A percentile compares a stretch with the other conserved stretches of the same genome.
phyloP scores from a whole-genome alignment of 768 basidiomycete species.

The Rhodosporidiobolus sp. region DNA sequence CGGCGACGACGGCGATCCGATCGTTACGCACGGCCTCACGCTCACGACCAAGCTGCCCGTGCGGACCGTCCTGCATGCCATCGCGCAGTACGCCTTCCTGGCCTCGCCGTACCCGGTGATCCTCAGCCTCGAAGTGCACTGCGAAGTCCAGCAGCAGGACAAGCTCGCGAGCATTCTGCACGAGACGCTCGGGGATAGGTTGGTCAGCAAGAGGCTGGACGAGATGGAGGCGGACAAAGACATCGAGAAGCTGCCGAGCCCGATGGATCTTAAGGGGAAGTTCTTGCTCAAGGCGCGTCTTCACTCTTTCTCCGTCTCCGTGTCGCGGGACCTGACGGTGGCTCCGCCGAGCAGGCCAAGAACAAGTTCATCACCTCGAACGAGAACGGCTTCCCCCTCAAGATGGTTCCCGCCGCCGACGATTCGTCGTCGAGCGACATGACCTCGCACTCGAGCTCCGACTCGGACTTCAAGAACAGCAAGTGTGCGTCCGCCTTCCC shows the following conservation, averaged over 20 bases:
- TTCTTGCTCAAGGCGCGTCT: constrained; percentile 74
- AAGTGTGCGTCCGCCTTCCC: constrained; percentile 8
- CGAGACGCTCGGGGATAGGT: constrained; percentile 59
- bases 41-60: constrained; percentile 77
- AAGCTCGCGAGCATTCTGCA: constrained; percentile 71
- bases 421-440: constrained; percentile 25
- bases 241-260: constrained; percentile 70
- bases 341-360: constrained; percentile 59
- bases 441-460: constrained; percentile 31
- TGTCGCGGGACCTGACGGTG: not conserved
- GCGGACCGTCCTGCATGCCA: constrained; percentile 75
- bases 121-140: constrained; percentile 90
- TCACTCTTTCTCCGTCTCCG: not conserved
- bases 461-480: constrained; percentile 40
- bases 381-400: constrained; percentile 14
- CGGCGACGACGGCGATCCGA: constrained; percentile 63
- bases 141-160: constrained; percentile 72
- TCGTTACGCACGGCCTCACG: constrained; percentile 85
- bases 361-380: constrained; percentile 60
- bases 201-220: constrained; percentile 57
- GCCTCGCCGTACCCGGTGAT: constrained; percentile 87
- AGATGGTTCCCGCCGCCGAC: constrained; percentile 25
- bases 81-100: constrained; percentile 83
- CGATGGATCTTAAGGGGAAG: constrained; percentile 70
- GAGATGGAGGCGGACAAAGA: constrained; percentile 43